Evolutionary conservation across 192 early-diverging fungal genomes (phyloP), one percentile per base, ranked within the genome.

Genomic region (Backusella luteola): DNA sequence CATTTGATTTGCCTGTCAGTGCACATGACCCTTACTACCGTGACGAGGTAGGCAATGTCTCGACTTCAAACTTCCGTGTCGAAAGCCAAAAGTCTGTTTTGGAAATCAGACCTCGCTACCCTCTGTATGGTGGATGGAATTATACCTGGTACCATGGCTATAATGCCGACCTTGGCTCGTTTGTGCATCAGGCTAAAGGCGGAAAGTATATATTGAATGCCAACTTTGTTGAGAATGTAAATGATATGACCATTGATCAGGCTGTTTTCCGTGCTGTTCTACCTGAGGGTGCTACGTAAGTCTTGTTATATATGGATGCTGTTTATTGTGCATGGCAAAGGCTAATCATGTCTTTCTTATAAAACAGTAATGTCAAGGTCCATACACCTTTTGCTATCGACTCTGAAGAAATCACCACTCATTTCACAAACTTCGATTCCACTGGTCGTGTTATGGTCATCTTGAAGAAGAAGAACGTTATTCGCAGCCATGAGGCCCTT

Each of bases 91-190:
- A 80, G 26, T 84, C 91, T 19, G 76, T 93, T 15, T 83, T 99
- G 79, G 88, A 92, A 46, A 83, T 99, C n/a, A 83, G 81, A 39
- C 97, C 98, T 38, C 91, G 98, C 36, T 99, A 94, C 84, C 98
- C 97, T 42, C 52, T 99, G 2, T 93, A 93, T 82, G 98, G 98
- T 69, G 95, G 95, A n/a, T 99, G 97, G 97, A 93, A 92, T 77
- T 99, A 97, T 78, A 94, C 93, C 17, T 99, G 95, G 96, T 92
- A 92, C 79, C 92, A 96, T 77, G 96, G 96, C 5, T 99, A 96
- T 87, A 92, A 93, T 67, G 85, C 92, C 26, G 93, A 96, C 14
- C 74, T 95, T 29, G 71, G 76, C 49, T 76, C 83, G 23, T 93
- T 93, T 79, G 71, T 98, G 35, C 92, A 88, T 56, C 82, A 86